Conservation (phyloP, 2,329 filamentous ascomycete genomes). For the Ceratocystis destructans region DNA sequence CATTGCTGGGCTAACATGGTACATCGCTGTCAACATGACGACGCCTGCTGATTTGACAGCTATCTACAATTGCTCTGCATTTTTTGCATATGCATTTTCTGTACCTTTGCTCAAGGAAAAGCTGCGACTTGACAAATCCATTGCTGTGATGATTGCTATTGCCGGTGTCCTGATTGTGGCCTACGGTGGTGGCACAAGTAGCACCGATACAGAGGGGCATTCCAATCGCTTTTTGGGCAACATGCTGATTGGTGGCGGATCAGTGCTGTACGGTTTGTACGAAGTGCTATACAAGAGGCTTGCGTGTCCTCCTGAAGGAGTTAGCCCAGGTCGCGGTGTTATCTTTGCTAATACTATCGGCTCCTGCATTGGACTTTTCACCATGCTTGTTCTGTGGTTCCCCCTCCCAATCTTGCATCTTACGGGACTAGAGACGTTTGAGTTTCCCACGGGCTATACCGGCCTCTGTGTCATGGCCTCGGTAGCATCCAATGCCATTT, state of each 20-base stretch:
- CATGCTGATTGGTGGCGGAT: slow-evolving; percentile 78
- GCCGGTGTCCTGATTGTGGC: slow-evolving; percentile 85
- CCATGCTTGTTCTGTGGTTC: slow-evolving; percentile 77
- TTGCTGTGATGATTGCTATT: slow-evolving; percentile 79
- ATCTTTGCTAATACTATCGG: slow-evolving; percentile 92
- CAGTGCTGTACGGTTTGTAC: slow-evolving; percentile 88
- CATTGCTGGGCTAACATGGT: slow-evolving; percentile 86
- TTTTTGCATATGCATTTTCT: slow-evolving; percentile 95
- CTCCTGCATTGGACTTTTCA: slow-evolving; percentile 74
- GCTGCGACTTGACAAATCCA: slow-evolving; percentile 66
- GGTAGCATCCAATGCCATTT: slow-evolving; percentile 76
- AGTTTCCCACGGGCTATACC: slow-evolving; percentile 62
- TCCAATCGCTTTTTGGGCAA: slow-evolving; percentile 70
- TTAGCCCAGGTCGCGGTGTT: slow-evolving; percentile 72
- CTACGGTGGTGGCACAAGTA: slow-evolving; percentile 55
- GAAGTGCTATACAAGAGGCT: slow-evolving; percentile 92
- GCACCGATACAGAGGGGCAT: slow-evolving; percentile 27
- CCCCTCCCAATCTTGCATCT: slow-evolving; percentile 74
- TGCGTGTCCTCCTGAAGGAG: slow-evolving; percentile 85
- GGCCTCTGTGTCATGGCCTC: slow-evolving; percentile 69
- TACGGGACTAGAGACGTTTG: slow-evolving; percentile 67
- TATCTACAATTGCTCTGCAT: slow-evolving; percentile 98
- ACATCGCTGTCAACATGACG: slow-evolving; percentile 84
- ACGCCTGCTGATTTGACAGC: slow-evolving; percentile 88
- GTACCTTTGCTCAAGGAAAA: slow-evolving; percentile 81